Base-by-base conservation (phyloP, 176 grass and related monocot genomes). In the Phoenix dactylifera region DNA sequence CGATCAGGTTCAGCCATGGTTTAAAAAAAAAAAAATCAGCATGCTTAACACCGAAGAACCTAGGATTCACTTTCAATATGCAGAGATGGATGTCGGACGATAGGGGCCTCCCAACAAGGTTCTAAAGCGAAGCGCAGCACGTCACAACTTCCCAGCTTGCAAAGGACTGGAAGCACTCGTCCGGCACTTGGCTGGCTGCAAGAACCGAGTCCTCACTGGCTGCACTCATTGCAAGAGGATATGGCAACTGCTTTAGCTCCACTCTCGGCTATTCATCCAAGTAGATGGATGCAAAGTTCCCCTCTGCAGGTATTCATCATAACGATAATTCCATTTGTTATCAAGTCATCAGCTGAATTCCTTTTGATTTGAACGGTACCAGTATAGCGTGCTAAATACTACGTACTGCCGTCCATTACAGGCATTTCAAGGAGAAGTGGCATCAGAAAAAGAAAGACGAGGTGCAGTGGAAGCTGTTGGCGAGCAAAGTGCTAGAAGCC, bases 161-260 rank as follows among this genome's bases (percentile, higher is more conserved):
- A 35, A 9, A 35, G 30, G 30, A 35, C 30, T 35, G 12, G 69
- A 72, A 20, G 49, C 49, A 25, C 50, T 72, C 5, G 69, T 54
- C 15, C 69, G 69, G n/a, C 69, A 72, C 26, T 72, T 72, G 12
- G 69, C 69, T n/a, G 49, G 69, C 57, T 72, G 69, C 69, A 72
- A 54, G 58, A 72, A 72, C 26, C 58, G 58, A 5, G 69, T 72
- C 3, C 24, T 61, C 18, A 49, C 58, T 4, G 49, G 58, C 56
- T 72, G 69, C 58, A 54, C 26, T 4, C 58, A 62, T 23, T 72
- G 69, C 69, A 62, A 72, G 50, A 60, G 69, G 25, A 72, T 72
- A 58, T 72, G 57, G 69, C 69, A 72, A 58, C 58, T 72, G 9
- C 69, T 72, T 10, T 58, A 72, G 15, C 69, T 72, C 58, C 69